Percentiles rank a stretch among this genome's conserved stretches.
Conservation (phyloP, 164 flowering plant genomes). For the Sextonia rubra region DNA sequence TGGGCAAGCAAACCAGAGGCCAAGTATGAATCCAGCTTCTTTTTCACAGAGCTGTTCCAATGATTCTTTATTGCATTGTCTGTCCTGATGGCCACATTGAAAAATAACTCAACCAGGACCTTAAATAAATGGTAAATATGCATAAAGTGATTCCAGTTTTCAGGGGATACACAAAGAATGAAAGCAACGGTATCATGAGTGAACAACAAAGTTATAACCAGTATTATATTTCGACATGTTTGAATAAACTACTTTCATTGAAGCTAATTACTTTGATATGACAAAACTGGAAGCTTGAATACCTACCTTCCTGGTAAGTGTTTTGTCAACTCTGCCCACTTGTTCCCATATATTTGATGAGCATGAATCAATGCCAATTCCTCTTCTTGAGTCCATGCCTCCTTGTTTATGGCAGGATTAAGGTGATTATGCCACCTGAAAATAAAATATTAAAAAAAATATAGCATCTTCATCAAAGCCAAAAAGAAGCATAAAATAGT, state of each 20-base stretch:
- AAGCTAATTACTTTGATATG: neutral
- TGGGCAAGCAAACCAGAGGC: constrained; percentile 79
- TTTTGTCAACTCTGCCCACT: constrained; percentile 69
- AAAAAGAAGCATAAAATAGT: neutral
- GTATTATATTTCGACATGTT: too few relatives aligned
- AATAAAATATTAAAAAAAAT: neutral
- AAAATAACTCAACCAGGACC: constrained; percentile 4
- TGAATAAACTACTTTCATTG: neutral
- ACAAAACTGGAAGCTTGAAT: neutral
- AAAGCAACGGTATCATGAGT: neutral
- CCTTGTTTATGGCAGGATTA: constrained; percentile 51
- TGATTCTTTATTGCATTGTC: constrained; percentile 98
- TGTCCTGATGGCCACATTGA: constrained; percentile 52
- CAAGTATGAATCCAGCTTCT: constrained; percentile 75
- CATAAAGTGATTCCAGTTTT: neutral
- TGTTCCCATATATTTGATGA: constrained; percentile 47
- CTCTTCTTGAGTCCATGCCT: constrained; percentile 60
- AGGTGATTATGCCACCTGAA: constrained; percentile 73
- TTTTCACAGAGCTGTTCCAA: constrained; percentile 95
- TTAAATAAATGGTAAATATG: neutral
- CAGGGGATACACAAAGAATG: neutral
- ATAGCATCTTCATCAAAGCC: constrained; percentile 4
- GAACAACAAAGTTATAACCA: neutral
- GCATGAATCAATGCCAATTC: constrained; percentile 30
- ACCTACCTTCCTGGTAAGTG: constrained; percentile 58